These are phyloP conservation scores for Sonneratia caseolaris DNA, from an alignment of 345 rosid genomes.

Conservation along the genomic window DNA sequence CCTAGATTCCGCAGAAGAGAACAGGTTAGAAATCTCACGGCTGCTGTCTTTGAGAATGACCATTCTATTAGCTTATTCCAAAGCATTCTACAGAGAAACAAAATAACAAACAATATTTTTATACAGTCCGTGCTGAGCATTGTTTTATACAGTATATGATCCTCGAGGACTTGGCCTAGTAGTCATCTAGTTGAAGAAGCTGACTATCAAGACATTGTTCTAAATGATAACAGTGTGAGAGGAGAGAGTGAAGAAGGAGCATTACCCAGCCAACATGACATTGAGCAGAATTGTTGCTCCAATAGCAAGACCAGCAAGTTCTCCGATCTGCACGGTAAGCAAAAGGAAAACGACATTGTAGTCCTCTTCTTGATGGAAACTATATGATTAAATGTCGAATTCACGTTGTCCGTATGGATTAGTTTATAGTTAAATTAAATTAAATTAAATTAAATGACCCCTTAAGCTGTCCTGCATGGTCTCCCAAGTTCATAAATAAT, in stretches of 20 bases:
- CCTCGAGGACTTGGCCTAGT: no score
- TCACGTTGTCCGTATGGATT: neutral
- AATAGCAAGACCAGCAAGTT: slow-evolving; percentile 86
- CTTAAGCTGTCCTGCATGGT: neutral
- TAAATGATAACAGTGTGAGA: neutral
- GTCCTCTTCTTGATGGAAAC: neutral
- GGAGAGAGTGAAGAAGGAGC: neutral
- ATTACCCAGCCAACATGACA: slow-evolving; percentile 83
- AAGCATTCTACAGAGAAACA: neutral
- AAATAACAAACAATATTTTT: neutral
- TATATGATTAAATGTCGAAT: neutral
- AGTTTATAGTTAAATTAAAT: neutral
- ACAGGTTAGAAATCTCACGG: neutral
- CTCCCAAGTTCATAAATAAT: neutral
- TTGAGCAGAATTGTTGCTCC: slow-evolving; percentile 81
- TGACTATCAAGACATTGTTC: neutral
- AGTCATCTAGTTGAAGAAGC: neutral
- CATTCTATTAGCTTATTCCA: neutral
- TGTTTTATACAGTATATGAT: no score
- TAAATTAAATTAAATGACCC: neutral
- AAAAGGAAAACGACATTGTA: neutral
- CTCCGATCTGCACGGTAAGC: slow-evolving; percentile 57
- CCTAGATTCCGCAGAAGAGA: slow-evolving; percentile 12
- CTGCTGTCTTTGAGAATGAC: neutral
- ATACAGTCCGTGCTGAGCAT: no score